Evolutionary conservation across 345 rosid genomes (phyloP).

Genomic region (Salix udensis): DNA sequence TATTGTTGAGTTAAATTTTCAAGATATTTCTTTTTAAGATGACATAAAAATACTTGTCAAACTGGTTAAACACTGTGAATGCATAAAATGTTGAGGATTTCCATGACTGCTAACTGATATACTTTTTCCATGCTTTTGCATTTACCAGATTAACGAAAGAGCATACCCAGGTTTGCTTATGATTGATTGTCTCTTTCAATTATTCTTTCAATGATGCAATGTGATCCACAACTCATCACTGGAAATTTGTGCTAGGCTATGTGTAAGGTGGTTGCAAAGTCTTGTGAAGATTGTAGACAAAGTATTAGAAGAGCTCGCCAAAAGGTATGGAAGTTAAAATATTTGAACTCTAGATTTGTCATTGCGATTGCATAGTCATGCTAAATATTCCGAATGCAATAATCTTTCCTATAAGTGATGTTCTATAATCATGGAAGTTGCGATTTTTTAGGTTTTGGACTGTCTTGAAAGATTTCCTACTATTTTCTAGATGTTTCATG

Average conservation of each 20-base stretch:
- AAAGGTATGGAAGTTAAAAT: constrained; percentile 48
- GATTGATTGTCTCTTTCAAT: background rate
- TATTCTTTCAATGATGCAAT: constrained; percentile 3
- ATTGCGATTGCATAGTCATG: background rate
- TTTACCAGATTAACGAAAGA: constrained; percentile 82
- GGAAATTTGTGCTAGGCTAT: constrained; percentile 50
- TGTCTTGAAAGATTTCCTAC: background rate
- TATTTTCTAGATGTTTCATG: background rate
- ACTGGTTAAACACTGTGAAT: background rate
- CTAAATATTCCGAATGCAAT: background rate
- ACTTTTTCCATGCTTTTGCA: constrained; percentile 6
- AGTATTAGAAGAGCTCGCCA: constrained; percentile 89
- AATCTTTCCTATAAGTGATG: background rate
- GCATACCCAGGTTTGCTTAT: constrained; percentile 65
- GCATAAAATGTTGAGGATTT: background rate
- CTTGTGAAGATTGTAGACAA: constrained; percentile 86
- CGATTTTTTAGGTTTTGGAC: background rate
- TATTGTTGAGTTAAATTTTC: background rate
- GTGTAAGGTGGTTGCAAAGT: constrained; percentile 81
- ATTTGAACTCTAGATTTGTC: background rate
- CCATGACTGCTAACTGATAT: constrained; percentile 10
- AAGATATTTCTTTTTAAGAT: background rate
- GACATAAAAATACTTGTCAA: background rate
- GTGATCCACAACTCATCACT: background rate
- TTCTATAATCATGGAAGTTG: background rate